Evolutionary conservation across 2,329 filamentous ascomycete species (phyloP), one percentile per base, ranked within the genome.

Genomic region (Plectosphaerella plurivora): DNA sequence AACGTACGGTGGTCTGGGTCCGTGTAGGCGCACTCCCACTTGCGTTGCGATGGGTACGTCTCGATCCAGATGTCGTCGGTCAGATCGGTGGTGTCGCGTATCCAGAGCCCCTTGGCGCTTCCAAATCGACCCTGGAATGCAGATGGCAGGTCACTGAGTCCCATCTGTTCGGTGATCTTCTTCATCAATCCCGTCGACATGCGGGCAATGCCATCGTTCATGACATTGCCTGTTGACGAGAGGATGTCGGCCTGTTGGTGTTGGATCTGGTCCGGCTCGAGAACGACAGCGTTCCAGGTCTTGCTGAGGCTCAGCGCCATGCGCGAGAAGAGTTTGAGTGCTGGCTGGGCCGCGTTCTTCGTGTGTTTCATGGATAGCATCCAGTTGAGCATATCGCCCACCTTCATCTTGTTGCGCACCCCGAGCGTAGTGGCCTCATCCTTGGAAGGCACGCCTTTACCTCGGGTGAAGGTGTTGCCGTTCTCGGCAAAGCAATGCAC

Each of bases 101-200:
- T 76, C 88, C 88, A 92, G 57, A 92, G 74, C 0, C 89, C 89
- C 64, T 93, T 93, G 1, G 86, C 86, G 16, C 86, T 82, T 10
- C 83, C 86, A 36, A 92, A 79, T 1, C 89, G 79, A 2, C 74
- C 88, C 65, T 93, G 89, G 45, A 86, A 84, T 0, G 78, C 84
- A 35, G 81, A 80, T 0, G 87, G 87, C 0, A 81, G 63, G n/a
- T 79, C 73, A 0, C 63, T 58, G 0, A 86, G 66, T 0, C 77
- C 78, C 9, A 88, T 72, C 0, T 56, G 55, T 1, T 73, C 62
- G 24, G 78, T 74, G 5, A 91, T 73, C 42, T 71, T 70, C 1
- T 67, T 63, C 0, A 82, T 84, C 2, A 88, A 76, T 1, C 72
- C 77, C 4, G 73, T 70, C 0, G 88, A 92, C 58, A 91, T 86